Conservation (phyloP, 331 rosid genomes). For the Malus hybrid region DNA sequence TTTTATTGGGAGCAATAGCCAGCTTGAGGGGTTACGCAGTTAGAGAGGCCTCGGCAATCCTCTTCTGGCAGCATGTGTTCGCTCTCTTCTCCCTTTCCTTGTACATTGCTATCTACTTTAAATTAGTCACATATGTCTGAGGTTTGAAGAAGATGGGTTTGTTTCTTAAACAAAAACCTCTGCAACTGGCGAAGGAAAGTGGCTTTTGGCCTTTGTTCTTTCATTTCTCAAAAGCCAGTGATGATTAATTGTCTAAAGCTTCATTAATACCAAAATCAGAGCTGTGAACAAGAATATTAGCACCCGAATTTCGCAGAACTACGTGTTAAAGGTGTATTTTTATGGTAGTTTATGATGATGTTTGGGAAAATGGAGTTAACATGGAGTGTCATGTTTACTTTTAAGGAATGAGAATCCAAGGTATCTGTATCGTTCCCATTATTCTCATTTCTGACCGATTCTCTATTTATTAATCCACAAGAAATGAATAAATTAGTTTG, state of each 20-base stretch:
- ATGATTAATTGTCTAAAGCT: neutral
- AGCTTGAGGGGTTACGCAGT: constrained; percentile 86
- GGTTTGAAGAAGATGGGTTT: neutral
- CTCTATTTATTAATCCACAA: too few relatives aligned
- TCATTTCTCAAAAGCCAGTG: neutral
- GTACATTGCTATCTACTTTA: constrained; percentile 45
- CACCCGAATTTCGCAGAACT: too few relatives aligned
- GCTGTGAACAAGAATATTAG: neutral
- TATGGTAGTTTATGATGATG: too few relatives aligned
- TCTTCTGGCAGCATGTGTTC: constrained; percentile 73
- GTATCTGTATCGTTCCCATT: too few relatives aligned
- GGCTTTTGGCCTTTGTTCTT: neutral
- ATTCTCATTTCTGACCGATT: too few relatives aligned
- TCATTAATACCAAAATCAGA: neutral
- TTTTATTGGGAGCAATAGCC: constrained; percentile 79
- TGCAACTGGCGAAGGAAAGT: neutral
- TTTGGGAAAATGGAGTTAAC: too few relatives aligned
- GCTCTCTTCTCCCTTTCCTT: constrained; percentile 61
- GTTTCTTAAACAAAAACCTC: neutral
- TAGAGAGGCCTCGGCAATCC: constrained; percentile 62
- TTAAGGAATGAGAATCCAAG: too few relatives aligned
- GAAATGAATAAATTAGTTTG: too few relatives aligned
- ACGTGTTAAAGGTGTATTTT: too few relatives aligned
- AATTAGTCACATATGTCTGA: constrained; percentile 36
- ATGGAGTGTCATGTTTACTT: too few relatives aligned